Base-by-base conservation (phyloP, 306 rosid genomes). In the Urtica urens region DNA sequence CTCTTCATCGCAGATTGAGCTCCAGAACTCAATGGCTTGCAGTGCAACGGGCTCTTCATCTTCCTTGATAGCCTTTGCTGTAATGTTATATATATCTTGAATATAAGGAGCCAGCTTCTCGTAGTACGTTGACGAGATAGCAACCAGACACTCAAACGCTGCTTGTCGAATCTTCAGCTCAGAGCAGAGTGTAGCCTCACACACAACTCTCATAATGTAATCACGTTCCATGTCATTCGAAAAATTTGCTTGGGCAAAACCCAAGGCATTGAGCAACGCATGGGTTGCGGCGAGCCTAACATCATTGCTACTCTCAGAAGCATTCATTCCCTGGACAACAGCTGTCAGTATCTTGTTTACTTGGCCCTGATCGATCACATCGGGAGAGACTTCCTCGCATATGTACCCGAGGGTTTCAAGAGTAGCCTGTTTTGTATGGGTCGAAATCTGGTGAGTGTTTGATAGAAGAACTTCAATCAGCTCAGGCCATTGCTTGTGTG, bases 1-100 rank as follows among this genome's bases (percentile, higher is more conserved):
- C 72, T 87, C 96, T 73, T 87, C 94, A 31, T 87, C 96, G 40
- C 96, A 87, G 29, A 87, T 78, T 41, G 96, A 87, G 63, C 96
- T 87, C 96, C 96, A 87, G 42, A 87, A 87, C 50, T 87, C 96
- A 38, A 80, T 67, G 16, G 96, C 96, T 66, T 87, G 96, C 19
- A 87, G 93, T 7, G 96, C 93, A 56, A 83, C 96, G 12, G 94
- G 81, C 60, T 87, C 96, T 29, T 83, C 94, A 51, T 87, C 96
- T 67, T 78, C 96, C 68, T 50, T 80, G 43, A 87, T 86, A 58
- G 96, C 93, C 70, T 87, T 87, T 30, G 96, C 80, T n/a, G 93
- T 78, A 49, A 87, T 80, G 49, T 50, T 75, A 66, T 80, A 87
- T 31, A 87, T 83, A 49, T 87, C 93, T 23, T 80, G 82, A 34